Evolutionary conservation across 2,329 filamentous ascomycete species (phyloP), one percentile per base, ranked within the genome.

Genomic region (Colletotrichum kahawae): DNA sequence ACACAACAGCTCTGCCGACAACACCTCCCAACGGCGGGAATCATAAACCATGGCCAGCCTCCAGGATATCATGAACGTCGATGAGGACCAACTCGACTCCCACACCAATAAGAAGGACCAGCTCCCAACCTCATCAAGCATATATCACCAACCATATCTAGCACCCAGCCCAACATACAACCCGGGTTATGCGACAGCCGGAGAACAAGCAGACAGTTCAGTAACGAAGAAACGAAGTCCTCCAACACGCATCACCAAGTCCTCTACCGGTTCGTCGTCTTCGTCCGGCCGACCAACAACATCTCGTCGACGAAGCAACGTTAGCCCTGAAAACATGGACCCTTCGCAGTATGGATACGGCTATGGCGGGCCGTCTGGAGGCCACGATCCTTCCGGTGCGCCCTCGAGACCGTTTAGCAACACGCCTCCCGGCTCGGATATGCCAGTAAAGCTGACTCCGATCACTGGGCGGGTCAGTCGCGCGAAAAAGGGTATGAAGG

Each of bases 401-500:
- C 80, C 83, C 33, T 85, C 85, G 80, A 85, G 88, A 74, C 88
- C 87, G 8, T 84, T 87, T 78, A 79, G 83, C 70, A 80, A 82
- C 71, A 79, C 80, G 59, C 75, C 79, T 18, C 76, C 78, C 51
- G 80, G 82, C 59, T 78, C 80, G 54, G 87, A 87, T 54, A 74
- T 84, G 16, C 84, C 85, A 18, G 82, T 89, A 78, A 91, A 88
- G 80, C 82, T 90, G 77, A 91, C 90, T 27, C 90, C 90, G 13
- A 89, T 91, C 76, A 91, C 90, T 33, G 84, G 88, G 24, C 88
- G 89, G 76, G 87, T 90, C 54, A 91, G 90, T 80, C 87, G 89
- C 77, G 90, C 90, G 60, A 90, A 90, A 84, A 91, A 91, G 80
- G 90, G 90, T 14, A 84, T 91, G n/a, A 88, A 88, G 18, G 90